These are phyloP conservation scores for Discostella stelligera DNA, from an alignment of 352 stramenopile genomes.

Conservation along the genomic window DNA sequence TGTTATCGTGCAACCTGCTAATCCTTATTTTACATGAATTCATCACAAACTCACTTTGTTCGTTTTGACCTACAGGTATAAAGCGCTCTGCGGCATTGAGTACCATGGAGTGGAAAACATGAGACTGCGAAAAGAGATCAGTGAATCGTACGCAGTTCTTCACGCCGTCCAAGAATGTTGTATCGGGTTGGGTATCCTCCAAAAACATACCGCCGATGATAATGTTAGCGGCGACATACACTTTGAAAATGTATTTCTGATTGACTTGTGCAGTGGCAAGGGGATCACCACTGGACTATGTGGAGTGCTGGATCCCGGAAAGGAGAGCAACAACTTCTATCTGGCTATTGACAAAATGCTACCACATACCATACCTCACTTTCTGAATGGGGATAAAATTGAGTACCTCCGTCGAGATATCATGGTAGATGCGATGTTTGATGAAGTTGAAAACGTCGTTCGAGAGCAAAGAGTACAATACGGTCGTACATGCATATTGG, in stretches of 20 bases:
- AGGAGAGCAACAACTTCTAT: conserved; percentile 25
- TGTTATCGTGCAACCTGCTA: not conserved
- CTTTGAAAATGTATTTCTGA: conserved; percentile 33
- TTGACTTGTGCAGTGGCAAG: conserved; percentile 41
- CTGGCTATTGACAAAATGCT: conserved; percentile 34
- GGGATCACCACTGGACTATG: conserved; percentile 35
- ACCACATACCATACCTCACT: conserved; percentile 28
- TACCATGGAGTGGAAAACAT: conserved; percentile 39
- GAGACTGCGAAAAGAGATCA: conserved; percentile 39
- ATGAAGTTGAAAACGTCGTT: conserved; percentile 26
- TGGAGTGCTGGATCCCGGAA: conserved; percentile 16
- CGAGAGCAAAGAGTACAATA: conserved; percentile 11
- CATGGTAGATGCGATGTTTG: conserved; percentile 16
- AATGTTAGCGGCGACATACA: conserved; percentile 1
- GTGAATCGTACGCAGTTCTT: conserved; percentile 24
- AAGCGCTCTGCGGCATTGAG: conserved; percentile 29
- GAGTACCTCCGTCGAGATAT: conserved; percentile 35
- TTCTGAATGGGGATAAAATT: conserved; percentile 22
- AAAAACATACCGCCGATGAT: not conserved
- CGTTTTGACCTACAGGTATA: not conserved
- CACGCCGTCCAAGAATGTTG: conserved; percentile 39
- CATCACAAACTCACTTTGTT: too few species aligned
- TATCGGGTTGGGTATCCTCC: not conserved
- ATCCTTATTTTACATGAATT: too few species aligned
- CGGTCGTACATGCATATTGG: conserved; percentile 22